Evolutionary conservation across 1,139 yeast genomes (phyloP), one percentile per base, ranked within the genome.

Genomic region (Magnusiomyces suaveolens): DNA sequence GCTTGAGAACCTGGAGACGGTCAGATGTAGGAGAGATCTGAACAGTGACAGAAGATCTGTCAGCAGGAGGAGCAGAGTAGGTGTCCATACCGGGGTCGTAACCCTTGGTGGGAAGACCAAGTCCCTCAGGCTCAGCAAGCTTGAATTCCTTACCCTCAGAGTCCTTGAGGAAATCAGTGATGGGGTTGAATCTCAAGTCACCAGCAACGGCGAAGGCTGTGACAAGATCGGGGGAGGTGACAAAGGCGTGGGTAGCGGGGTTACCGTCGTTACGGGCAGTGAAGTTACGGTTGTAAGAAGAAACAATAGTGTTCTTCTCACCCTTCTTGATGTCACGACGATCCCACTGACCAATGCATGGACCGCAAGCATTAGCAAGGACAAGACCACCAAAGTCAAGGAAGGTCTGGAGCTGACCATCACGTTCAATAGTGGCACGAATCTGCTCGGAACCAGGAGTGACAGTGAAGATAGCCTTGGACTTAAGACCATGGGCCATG

Each of bases 361-460:
- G 98, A 57, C 98, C 98, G 76, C 98, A 92, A 18, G 98, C 98
- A 67, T 92, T 92, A 47, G 97, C 96, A 61, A 92, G 76, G 20
- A 92, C 96, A 54, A 82, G 77, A 52, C 96, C 97, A 56, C 97
- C 97, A 64, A 84, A 85, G 51, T 83, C 78, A 68, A 84, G 83
- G 68, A 92, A 88, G 43, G 85, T 82, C 47, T 84, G 79, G 55
- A 86, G 81, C 61, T 87, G 77, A 20, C 97, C 97, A 68, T 92
- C 97, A 70, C 96, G 82, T 72, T 88, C 96, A 63, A 92, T 84
- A 50, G 98, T 92, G 52, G 98, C 97, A 71, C 97, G 82, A 64
- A 92, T 87, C 73, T 89, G 97, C 74, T 92, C 98, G n/a, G 96
- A 87, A 63, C 98, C 98, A 55, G 98, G 98, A 18, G 97, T 88